Percentiles rank a stretch among this genome's conserved stretches.
phyloP scores from a whole-genome alignment of 495 filamentous ascomycete species.

The Tuber magnatum region DNA sequence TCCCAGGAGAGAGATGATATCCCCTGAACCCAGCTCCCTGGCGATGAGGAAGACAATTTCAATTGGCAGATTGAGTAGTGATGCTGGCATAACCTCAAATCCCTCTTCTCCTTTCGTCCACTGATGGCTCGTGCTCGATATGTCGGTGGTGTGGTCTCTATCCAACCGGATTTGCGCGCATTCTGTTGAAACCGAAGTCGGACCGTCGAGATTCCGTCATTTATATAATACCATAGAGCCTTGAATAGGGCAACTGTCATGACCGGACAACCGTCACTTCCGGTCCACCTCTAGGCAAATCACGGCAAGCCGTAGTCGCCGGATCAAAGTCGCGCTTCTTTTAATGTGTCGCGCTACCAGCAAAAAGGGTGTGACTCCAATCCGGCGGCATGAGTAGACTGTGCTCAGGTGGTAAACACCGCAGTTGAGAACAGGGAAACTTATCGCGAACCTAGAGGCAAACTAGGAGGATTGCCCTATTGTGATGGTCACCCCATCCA shows the following conservation, averaged over 20 bases:
- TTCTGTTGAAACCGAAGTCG: not conserved
- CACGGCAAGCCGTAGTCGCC: not conserved
- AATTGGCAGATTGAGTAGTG: too few species aligned
- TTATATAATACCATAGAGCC: not conserved
- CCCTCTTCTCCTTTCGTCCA: too few species aligned
- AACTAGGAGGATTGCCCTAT: not conserved
- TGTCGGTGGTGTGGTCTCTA: too few species aligned
- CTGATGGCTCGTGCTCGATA: too few species aligned
- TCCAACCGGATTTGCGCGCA: too few species aligned
- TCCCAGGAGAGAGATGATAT: too few species aligned
- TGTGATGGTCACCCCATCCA: not conserved
- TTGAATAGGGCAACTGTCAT: not conserved
- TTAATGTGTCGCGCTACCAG: not conserved
- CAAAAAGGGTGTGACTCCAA: not conserved
- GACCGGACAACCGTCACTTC: not conserved
- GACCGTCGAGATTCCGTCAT: not conserved
- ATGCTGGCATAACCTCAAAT: too few species aligned
- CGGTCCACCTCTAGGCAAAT: not conserved
- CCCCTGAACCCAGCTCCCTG: too few species aligned
- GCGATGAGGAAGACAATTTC: too few species aligned
- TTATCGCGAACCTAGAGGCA: not conserved
- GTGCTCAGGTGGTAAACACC: too few species aligned
- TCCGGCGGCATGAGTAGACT: not conserved
- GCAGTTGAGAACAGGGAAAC: not conserved
- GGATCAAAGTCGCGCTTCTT: not conserved